Conservation (phyloP, 2,329 filamentous ascomycete genomes). For the Mycogone perniciosa region DNA sequence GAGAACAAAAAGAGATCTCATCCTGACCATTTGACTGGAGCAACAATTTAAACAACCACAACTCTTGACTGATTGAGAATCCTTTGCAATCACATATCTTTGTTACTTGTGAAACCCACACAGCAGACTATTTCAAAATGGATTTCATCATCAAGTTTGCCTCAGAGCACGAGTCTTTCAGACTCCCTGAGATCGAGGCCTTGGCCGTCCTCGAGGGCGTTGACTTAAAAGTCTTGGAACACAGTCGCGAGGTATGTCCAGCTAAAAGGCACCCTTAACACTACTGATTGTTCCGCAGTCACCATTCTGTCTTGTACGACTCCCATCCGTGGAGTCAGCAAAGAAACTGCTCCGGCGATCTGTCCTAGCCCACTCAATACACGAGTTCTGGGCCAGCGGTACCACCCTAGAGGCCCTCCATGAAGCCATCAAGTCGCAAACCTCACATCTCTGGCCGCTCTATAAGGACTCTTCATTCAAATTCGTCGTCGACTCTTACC, state of each 20-base stretch:
- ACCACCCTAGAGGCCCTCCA: conserved; percentile 63
- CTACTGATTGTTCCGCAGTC: conserved; percentile 47
- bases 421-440: conserved; percentile 51
- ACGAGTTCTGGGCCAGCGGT: conserved; percentile 82
- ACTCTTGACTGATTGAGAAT: neutral
- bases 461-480: conserved; percentile 69
- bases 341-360: conserved; percentile 64
- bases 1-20: too few species aligned
- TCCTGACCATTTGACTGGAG: too few species aligned
- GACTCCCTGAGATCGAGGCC: conserved; percentile 74
- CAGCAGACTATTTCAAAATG: conserved; percentile 32
- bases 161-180: conserved; percentile 87
- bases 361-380: conserved; percentile 75
- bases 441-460: conserved; percentile 57
- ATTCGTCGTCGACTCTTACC: conserved; percentile 78
- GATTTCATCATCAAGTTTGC: conserved; percentile 86
- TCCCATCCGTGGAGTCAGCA: conserved; percentile 61
- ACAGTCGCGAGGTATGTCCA: conserved; percentile 62
- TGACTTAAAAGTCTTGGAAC: conserved; percentile 65
- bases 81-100: neutral
- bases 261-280: neutral
- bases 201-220: conserved; percentile 64
- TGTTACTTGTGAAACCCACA: too few species aligned
- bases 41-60: too few species aligned
- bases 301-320: conserved; percentile 73